Evolutionary conservation across 2,329 filamentous ascomycete genomes (phyloP), one percentile per base, ranked within the genome.

Genomic region (Monilinia laxa): DNA sequence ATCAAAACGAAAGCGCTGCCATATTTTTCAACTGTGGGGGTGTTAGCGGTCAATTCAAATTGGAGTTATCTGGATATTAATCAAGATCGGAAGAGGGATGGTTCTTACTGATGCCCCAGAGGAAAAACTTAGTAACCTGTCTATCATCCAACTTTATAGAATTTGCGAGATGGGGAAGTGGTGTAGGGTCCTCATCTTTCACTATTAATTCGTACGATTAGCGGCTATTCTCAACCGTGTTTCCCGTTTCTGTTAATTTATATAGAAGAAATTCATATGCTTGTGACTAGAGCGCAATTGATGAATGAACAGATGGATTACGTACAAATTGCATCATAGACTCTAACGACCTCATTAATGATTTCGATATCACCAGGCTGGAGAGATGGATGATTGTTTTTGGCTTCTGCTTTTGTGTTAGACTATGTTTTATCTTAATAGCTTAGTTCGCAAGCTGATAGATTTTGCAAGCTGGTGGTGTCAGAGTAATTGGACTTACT

Each of bases 321-420:
- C 58, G 51, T 62, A 62, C 58, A 18, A 25, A 62, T 62, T 14
- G 58, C 58, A 40, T 51, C n/a, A 11, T 62, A 12, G 11, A 51
- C 45, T 31, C 58, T 62, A 20, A 25, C 6, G 11, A 35, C 31
- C 10, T 62, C 58, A 3, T 25, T 51, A n/a, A 62, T 62, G n/a
- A 62, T 51, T 11, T 62, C 58, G 14, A 23, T 49, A 20, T 62
- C 47, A 2, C 35, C n/a, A n/a, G 45, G 16, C 12, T 11, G 18
- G 5, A 62, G 47, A 51, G 58, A 62, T 18, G 45, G 28, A 40
- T 62, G n/a, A 16, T 52, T 38, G 31, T 25, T 51, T 20, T 23
- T 62, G 31, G 45, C 58, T 62, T 62, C 58, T 62, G 10, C 5
- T 51, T 51, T 52, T 18, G 10, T 7, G 45, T 62, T 51, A 62